Percentiles rank a stretch among this genome's conserved stretches.
phyloP scores from a whole-genome alignment of 179 eudicot genomes.

The Spinacia oleracea region DNA sequence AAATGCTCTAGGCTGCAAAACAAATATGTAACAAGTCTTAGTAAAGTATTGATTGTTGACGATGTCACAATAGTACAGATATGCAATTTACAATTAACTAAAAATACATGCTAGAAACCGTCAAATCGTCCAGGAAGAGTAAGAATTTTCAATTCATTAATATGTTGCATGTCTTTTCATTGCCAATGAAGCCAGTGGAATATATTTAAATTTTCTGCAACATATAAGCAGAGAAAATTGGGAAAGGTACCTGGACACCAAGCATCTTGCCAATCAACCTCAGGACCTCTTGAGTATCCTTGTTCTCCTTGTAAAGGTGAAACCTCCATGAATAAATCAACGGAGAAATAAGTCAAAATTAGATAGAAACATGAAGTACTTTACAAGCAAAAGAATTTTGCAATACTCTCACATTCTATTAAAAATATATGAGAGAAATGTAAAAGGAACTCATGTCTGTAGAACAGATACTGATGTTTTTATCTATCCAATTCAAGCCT shows the following conservation, averaged over 20 bases:
- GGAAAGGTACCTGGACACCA: slow-evolving; percentile 68
- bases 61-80: neutral
- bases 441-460: neutral
- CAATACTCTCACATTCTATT: neutral
- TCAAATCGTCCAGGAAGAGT: neutral
- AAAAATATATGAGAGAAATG: neutral
- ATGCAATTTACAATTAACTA: neutral
- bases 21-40: slow-evolving; percentile 19
- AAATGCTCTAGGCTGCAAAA: slow-evolving; percentile 80
- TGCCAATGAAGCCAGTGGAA: neutral
- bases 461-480: neutral
- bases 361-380: neutral
- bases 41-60: neutral
- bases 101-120: neutral
- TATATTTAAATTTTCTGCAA: neutral
- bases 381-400: neutral
- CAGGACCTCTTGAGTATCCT: slow-evolving; percentile 94
- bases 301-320: slow-evolving; percentile 97
- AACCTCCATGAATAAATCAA: slow-evolving; percentile 50
- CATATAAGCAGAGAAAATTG: neutral
- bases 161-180: neutral
- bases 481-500: neutral
- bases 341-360: slow-evolving; percentile 4
- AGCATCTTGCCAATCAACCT: slow-evolving; percentile 94
- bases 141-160: neutral